A percentile compares a stretch with the other conserved stretches of the same genome.
Conservation (phyloP, 495 filamentous ascomycete genomes). For the Beverwykella pulmonaria region DNA sequence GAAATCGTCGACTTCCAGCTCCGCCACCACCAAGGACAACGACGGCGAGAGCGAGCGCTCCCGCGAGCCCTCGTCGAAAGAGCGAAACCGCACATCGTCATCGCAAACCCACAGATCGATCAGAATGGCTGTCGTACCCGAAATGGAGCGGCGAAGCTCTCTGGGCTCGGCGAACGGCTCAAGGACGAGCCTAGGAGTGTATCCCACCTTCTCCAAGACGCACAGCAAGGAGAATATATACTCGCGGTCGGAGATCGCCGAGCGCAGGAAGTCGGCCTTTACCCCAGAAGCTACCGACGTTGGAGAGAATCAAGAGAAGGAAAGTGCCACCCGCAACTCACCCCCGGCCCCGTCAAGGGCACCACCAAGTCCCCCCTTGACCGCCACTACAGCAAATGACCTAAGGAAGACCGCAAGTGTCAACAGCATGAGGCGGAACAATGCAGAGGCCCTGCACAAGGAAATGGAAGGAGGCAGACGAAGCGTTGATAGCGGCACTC, state of each 20-base stretch:
- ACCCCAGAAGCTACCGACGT: conserved; percentile 82
- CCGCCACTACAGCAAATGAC: conserved; percentile 58
- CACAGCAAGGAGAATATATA: conserved; percentile 82
- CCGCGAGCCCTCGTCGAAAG: conserved; percentile 26
- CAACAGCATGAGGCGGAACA: conserved; percentile 41
- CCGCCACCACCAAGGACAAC: conserved; percentile 4
- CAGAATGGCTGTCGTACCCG: conserved; percentile 44
- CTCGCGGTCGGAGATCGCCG: conserved; percentile 59
- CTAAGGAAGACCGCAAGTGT: conserved; percentile 54
- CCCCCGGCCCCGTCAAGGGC: conserved; percentile 18
- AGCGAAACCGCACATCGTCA: conserved; percentile 26
- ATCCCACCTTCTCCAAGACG: conserved; percentile 84
- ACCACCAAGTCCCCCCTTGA: conserved; percentile 68
- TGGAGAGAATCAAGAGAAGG: conserved; percentile 50
- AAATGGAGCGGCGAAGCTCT: conserved; percentile 46
- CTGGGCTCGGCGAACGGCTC: conserved; percentile 38
- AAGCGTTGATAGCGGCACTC: conserved; percentile 44
- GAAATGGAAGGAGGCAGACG: conserved; percentile 48
- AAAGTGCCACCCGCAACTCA: background rate
- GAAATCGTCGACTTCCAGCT: conserved; percentile 13
- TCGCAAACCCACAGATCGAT: conserved; percentile 16
- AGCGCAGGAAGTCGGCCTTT: conserved; percentile 57
- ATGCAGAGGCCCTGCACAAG: conserved; percentile 45
- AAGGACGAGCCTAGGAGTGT: conserved; percentile 66
- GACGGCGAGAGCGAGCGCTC: conserved; percentile 19